Base-by-base conservation (phyloP, 2,329 filamentous ascomycete genomes). In the Epichloe glyceriae region DNA sequence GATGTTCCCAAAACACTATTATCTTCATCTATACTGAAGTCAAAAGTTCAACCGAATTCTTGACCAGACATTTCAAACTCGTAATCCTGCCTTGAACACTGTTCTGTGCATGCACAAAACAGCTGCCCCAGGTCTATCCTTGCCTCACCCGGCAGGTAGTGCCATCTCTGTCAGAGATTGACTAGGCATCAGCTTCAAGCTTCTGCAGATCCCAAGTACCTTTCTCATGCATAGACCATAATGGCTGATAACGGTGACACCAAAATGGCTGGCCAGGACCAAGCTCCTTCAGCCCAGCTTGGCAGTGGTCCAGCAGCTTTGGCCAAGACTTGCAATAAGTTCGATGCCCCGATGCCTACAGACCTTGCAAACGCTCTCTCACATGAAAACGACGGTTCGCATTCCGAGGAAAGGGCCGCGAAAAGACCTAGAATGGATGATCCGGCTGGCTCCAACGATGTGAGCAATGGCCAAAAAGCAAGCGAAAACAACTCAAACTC, bases 341-440 rank as follows among this genome's bases (percentile, higher is more conserved):
- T 41, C 26, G 41, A 47, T 51, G 54, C 47, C 53, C 60, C 35
- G 49, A 55, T 49, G 39, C 30, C 50, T 10, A 14, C 51, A 51
- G 46, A 35, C 15, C 22, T 37, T 41, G 46, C 50, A 34, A 26
- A 33, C 22, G 37, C 17, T 14, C 15, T 42, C 19, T 39, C 46
- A 14, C 34, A 17, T 15, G 51, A 35, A 3, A 20, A 41, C 38
- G 43, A 37, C 12, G 17, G 2, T 14, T 46, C 30, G 30, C 14
- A 33, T 38, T 17, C 51, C 17, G 57, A 61, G 47, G 68, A 69
- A 57, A 73, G 74, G 52, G 72, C 77, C 39, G 66, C 75, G 48
- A 86, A 86, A 69, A 75, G 79, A 60, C 69, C 76, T 57, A 85
- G 78, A 66, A 62, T 78, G 48, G 72, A 77, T 33, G 56, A 57